phyloP scores from a whole-genome alignment of 2,329 filamentous ascomycete genomes.

The Neofusicoccum sp. region DNA sequence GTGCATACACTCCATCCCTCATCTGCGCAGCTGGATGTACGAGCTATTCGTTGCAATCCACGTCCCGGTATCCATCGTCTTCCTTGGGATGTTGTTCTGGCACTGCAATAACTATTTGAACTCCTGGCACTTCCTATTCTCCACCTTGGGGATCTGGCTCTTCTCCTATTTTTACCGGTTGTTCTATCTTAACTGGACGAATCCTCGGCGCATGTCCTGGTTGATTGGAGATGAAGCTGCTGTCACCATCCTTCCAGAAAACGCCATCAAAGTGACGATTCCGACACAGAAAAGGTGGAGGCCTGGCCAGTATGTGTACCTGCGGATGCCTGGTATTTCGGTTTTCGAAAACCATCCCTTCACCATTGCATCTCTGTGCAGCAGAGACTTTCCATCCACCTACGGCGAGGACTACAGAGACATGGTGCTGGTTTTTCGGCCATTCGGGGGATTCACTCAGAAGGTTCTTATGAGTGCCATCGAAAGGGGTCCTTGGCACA shows the following conservation, averaged over 20 bases:
- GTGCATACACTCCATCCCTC: conserved; percentile 78
- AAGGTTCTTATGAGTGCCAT: conserved; percentile 80
- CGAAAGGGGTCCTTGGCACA: conserved; percentile 84
- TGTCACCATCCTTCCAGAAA: conserved; percentile 84
- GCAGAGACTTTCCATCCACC: conserved; percentile 86
- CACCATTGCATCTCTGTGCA: conserved; percentile 89
- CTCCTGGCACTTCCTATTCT: conserved; percentile 86
- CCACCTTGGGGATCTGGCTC: conserved; percentile 75
- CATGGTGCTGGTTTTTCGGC: conserved; percentile 86
- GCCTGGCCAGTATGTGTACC: conserved; percentile 90
- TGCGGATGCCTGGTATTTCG: conserved; percentile 90
- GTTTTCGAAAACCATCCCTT: conserved; percentile 93
- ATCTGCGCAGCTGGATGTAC: conserved; percentile 74
- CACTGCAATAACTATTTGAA: conserved; percentile 89
- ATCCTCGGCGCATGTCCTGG: conserved; percentile 75
- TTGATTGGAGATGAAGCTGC: conserved; percentile 89
- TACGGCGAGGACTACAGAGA: conserved; percentile 87
- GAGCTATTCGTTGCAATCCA: conserved; percentile 83
- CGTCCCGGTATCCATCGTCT: conserved; percentile 75
- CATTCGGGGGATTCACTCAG: conserved; percentile 85
- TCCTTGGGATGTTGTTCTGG: conserved; percentile 88
- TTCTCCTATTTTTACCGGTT: conserved; percentile 71
- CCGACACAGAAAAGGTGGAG: conserved; percentile 91
- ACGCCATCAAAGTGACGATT: conserved; percentile 93
- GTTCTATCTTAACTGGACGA: conserved; percentile 87